Evolutionary conservation across 2,329 filamentous ascomycete genomes (phyloP), one percentile per base, ranked within the genome.

Genomic region (Pyricularia pennisetigena): DNA sequence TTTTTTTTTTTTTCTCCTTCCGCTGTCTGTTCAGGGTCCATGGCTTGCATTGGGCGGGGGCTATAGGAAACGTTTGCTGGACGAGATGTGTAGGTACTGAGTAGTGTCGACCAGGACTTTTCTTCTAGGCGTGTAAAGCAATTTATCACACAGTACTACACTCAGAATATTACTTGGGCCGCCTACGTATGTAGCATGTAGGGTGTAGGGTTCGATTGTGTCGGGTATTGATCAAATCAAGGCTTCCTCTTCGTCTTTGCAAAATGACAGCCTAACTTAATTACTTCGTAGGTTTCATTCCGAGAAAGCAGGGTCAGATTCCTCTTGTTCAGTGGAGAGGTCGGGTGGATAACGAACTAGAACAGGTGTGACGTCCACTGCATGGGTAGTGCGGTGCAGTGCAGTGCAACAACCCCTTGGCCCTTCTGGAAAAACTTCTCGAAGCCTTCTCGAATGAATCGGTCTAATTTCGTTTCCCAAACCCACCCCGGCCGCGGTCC

Each of bases 371-470:
- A 61, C 57, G 57, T 61, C 57, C 57, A 61, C 57, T 61, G 57
- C 57, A 23, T 61, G n/a, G n/a, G 12, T 61, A 16, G 9, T 26
- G n/a, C n/a, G 57, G 57, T 23, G n/a, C 57, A 61, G 57, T 61
- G 24, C 57, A n/a, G n/a, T n/a, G n/a, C n/a, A n/a, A n/a, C n/a
- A 24, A 61, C 57, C 57, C 57, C 24, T 26, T 61, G n/a, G 57
- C 20, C 67, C 59, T 67, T 69, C 59, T 67, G n/a, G 67, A 68
- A 35, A 35, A 35, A 70, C 28, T 68, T 70, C 62, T 66, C 29
- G 69, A 68, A 70, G 65, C 24, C 29, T 70, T 68, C 65, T 64
- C 26, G 64, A 68, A 67, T 54, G 64, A 68, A 67, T 54, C 41
- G 64, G 59, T 35, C 62, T 30, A 64, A 64, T 64, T 64, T 64